Conservation (phyloP, 2,329 filamentous ascomycete species). For the Huntiella savannae region DNA sequence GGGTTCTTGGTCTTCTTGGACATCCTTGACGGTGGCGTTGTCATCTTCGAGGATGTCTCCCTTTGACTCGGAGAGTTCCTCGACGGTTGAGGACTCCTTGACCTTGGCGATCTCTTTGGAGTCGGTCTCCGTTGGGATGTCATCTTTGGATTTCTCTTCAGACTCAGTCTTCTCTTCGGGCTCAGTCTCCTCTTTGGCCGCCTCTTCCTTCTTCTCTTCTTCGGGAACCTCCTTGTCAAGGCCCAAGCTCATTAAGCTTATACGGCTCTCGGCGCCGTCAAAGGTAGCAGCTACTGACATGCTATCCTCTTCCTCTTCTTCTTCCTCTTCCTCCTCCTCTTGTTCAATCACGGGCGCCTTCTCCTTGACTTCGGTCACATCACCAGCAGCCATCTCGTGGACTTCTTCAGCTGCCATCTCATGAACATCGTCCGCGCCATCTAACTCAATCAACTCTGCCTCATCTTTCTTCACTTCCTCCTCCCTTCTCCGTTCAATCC, state of each 20-base stretch:
- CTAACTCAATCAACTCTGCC: too few species aligned
- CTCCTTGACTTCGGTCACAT: too few species aligned
- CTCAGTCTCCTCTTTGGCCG: neutral
- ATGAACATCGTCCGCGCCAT: too few species aligned
- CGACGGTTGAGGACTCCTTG: constrained; percentile 3
- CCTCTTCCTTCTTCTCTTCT: constrained; percentile 2
- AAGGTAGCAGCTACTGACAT: constrained; percentile 39
- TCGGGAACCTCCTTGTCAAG: constrained; percentile 6
- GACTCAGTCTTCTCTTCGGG: neutral
- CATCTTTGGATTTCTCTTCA: neutral
- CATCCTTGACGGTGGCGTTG: constrained; percentile 1
- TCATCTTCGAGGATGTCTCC: constrained; percentile 12
- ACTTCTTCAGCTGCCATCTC: too few species aligned
- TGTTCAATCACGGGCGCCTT: too few species aligned
- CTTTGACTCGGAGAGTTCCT: constrained; percentile 3
- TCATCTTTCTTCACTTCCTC: too few species aligned
- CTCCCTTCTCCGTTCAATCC: constrained; percentile 10
- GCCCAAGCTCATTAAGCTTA: neutral
- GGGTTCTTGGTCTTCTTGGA: neutral
- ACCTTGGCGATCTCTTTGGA: constrained; percentile 1
- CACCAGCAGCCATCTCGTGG: too few species aligned
- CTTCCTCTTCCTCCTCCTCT: neutral
- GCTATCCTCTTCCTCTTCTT: constrained; percentile 21
- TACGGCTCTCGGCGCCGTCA: constrained; percentile 21
- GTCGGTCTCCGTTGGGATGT: constrained; percentile 7